Evolutionary conservation across 2,329 filamentous ascomycete species (phyloP), one percentile per base, ranked within the genome.

Genomic region (Biscogniauxia mediterranea): DNA sequence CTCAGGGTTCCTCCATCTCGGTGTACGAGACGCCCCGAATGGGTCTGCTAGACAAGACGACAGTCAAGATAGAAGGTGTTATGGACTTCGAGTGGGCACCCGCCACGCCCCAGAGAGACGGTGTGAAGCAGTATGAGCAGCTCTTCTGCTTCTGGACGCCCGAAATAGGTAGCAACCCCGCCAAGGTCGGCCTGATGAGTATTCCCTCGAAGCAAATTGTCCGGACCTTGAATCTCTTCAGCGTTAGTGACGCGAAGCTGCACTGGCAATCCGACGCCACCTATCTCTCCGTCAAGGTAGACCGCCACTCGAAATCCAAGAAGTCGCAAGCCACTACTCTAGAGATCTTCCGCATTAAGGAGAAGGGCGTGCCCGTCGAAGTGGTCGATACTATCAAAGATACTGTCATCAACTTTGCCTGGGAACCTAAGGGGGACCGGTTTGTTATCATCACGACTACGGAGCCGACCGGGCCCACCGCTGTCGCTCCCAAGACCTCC

Each of bases 71-170:
- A 65, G 95, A 99, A 69, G 94, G 94, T 59, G 90, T 98, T 54
- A 89, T 94, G 82, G 95, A 99, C 78, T 99, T 99, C 74, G 95
- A 99, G 76, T 99, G 95, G 95, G 92, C 93, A 0, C 95, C 95
- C 17, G 87, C 92, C 19, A 91, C 87, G 13, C 88, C 91, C 11
- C 87, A 88, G 73, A 89, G 94, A 63, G 93, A 97, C 1, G 89
- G 92, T 58, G 79, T 96, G 78, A 97, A 96, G 84, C 86, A 82
- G 5, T 96, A 97, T 77, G 95, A 99, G 81, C 95, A 98, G 76
- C 86, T 99, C 5, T 89, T 99, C 79, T 96, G 91, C 81, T 99
- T 93, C 87, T 99, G 95, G 95, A 98, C 95, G 21, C 95, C 95
- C 55, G 95, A 99, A 78, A 92, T 98, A 66, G 94, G 93, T 74